These are phyloP conservation scores for Pugionium dolabratum DNA, from an alignment of 345 rosid genomes.

Conservation along the genomic window DNA sequence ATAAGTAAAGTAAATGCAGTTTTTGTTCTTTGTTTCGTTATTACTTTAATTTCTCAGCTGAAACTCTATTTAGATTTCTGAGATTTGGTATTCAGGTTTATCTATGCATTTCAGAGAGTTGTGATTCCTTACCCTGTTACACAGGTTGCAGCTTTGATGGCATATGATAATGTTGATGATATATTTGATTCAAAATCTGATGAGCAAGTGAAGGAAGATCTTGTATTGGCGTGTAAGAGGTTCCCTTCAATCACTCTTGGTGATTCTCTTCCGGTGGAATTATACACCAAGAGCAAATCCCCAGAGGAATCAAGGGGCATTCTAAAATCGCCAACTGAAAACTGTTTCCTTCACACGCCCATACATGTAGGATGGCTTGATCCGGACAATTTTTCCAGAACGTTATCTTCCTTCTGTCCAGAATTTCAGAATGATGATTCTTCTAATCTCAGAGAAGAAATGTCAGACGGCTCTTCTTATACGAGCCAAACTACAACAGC, in stretches of 20 bases:
- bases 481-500: conserved; percentile 30
- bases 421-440: conserved; percentile 44
- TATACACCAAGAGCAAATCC: conserved; percentile 52
- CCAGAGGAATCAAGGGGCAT: conserved; percentile 36
- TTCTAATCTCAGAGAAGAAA: conserved; percentile 45
- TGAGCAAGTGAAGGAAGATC: conserved; percentile 48
- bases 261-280: conserved; percentile 54
- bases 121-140: conserved; percentile 1
- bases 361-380: conserved; percentile 51
- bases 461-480: conserved; percentile 31
- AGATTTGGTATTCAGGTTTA: conserved; percentile 13
- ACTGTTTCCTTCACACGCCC: conserved; percentile 44
- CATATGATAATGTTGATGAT: conserved; percentile 51
- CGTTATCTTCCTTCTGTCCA: conserved; percentile 49
- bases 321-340: conserved; percentile 42
- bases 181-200: conserved; percentile 46
- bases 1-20: conserved; percentile 47
- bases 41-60: background rate
- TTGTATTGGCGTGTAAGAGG: conserved; percentile 59
- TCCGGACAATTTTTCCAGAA: conserved; percentile 45
- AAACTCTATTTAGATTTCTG: background rate
- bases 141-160: conserved; percentile 63
- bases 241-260: conserved; percentile 80
- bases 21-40: background rate
- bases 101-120: background rate